Percentiles rank a stretch among this genome's conserved stretches.
phyloP scores from a whole-genome alignment of 2,329 filamentous ascomycete species.

The Cladophialophora carrionii region DNA sequence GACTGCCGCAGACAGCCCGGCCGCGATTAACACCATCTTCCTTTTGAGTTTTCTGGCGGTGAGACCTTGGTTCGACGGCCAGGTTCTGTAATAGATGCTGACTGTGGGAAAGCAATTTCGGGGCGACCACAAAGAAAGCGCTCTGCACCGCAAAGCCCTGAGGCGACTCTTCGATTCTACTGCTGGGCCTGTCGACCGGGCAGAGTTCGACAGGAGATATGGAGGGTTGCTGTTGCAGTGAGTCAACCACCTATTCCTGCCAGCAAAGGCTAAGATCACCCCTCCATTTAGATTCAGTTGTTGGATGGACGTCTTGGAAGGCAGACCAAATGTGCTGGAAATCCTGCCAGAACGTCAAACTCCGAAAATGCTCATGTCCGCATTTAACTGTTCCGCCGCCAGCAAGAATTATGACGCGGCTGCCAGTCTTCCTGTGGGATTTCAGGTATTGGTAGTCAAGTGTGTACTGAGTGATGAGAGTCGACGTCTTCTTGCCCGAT shows the following conservation, averaged over 20 bases:
- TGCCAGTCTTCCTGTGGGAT: neutral
- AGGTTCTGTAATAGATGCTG: neutral
- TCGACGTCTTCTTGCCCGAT: conserved; percentile 9
- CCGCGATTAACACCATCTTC: neutral
- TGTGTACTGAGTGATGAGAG: neutral
- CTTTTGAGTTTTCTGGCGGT: conserved; percentile 1
- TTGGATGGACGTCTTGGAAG: conserved; percentile 14
- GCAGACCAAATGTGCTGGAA: conserved; percentile 8
- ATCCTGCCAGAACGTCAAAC: conserved; percentile 4
- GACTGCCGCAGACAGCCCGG: neutral
- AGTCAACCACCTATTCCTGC: neutral
- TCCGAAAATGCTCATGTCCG: neutral
- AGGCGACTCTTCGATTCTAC: neutral
- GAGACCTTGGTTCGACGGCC: neutral
- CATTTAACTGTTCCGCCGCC: neutral
- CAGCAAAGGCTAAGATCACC: neutral
- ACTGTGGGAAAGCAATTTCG: neutral
- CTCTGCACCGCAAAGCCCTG: conserved; percentile 3
- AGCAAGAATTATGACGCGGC: neutral
- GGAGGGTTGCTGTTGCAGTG: conserved; percentile 4
- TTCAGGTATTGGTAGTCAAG: neutral
- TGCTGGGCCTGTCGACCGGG: neutral
- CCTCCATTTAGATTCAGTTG: conserved; percentile 1
- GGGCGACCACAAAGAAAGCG: neutral
- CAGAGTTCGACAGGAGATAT: conserved; percentile 1